phyloP scores from a whole-genome alignment of 345 rosid species.

The Gossypium rotundifolium region DNA sequence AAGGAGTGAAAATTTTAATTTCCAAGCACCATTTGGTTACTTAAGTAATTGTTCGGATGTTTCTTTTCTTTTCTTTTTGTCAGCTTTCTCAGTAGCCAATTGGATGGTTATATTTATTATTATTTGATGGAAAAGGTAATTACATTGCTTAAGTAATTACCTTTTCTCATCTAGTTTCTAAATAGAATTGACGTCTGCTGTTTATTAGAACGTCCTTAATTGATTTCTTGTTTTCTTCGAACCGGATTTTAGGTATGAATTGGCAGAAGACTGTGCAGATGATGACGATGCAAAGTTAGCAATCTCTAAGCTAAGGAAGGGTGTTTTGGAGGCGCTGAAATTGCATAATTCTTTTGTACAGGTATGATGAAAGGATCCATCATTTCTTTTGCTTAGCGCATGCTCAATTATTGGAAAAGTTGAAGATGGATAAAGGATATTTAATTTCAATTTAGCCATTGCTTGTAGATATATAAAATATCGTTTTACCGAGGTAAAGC shows the following conservation, averaged over 20 bases:
- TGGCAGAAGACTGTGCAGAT: conserved; percentile 88
- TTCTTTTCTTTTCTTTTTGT: conserved; percentile 13
- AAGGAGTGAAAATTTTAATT: background rate
- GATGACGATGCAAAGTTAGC: conserved; percentile 86
- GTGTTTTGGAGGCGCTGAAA: conserved; percentile 61
- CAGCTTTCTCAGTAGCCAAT: conserved; percentile 18
- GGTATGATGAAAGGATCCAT: conserved; percentile 32
- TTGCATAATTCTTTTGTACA: conserved; percentile 65
- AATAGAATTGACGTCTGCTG: conserved; percentile 4
- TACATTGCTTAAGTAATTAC: conserved; percentile 1
- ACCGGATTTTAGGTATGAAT: conserved; percentile 47
- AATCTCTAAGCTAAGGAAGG: conserved; percentile 59
- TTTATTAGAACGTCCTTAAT: background rate
- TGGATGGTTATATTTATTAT: conserved; percentile 16
- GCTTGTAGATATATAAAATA: background rate
- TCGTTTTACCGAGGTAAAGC: background rate
- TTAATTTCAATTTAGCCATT: background rate
- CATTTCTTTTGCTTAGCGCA: background rate
- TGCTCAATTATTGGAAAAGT: background rate
- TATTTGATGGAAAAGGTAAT: conserved; percentile 7
- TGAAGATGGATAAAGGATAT: background rate
- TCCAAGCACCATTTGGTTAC: conserved; percentile 4
- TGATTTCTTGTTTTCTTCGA: conserved; percentile 11
- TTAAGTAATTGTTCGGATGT: conserved; percentile 8
- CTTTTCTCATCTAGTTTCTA: background rate